A percentile compares a stretch with the other conserved stretches of the same genome.
Evolutionary conservation across 495 filamentous ascomycete species (phyloP).

Genomic region (Hypoxylon fuscum): DNA sequence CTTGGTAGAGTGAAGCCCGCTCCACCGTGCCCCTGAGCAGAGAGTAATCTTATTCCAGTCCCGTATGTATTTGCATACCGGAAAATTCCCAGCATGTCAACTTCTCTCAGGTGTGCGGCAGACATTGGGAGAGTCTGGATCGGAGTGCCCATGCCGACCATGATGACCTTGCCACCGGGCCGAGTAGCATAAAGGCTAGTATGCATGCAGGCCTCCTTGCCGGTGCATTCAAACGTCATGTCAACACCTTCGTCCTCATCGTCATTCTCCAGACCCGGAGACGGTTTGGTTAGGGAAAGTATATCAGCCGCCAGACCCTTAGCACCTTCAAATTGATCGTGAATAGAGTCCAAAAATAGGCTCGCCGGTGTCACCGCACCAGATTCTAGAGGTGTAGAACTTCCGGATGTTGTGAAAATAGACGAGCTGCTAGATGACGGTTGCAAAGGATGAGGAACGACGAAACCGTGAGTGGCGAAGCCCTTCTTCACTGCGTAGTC

Average conservation of each 20-base stretch:
- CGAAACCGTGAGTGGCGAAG: constrained; percentile 74
- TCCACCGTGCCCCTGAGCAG: constrained; percentile 63
- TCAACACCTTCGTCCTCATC: constrained; percentile 72
- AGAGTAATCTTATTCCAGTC: constrained; percentile 74
- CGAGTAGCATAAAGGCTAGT: constrained; percentile 83
- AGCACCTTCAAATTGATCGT: constrained; percentile 64
- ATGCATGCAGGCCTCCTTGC: constrained; percentile 86
- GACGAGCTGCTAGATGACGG: constrained; percentile 52
- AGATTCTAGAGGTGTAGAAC: constrained; percentile 50
- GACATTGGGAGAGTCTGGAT: constrained; percentile 87
- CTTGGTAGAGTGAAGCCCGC: constrained; percentile 65
- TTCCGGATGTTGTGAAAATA: constrained; percentile 50
- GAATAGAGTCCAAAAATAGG: constrained; percentile 44
- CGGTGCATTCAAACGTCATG: constrained; percentile 89
- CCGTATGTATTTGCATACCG: constrained; percentile 89
- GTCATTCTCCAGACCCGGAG: constrained; percentile 44
- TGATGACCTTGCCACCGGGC: constrained; percentile 81
- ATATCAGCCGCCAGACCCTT: constrained; percentile 65
- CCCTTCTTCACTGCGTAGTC: constrained; percentile 75
- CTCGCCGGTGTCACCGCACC: constrained; percentile 58
- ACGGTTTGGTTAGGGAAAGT: constrained; percentile 53
- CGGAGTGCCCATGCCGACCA: constrained; percentile 95
- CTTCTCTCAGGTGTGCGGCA: constrained; percentile 84
- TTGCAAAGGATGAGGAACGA: constrained; percentile 61
- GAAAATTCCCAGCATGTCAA: constrained; percentile 93